Evolutionary conservation across 768 basidiomycete species (phyloP).

Genomic region (Pleurotus pulmonarius): DNA sequence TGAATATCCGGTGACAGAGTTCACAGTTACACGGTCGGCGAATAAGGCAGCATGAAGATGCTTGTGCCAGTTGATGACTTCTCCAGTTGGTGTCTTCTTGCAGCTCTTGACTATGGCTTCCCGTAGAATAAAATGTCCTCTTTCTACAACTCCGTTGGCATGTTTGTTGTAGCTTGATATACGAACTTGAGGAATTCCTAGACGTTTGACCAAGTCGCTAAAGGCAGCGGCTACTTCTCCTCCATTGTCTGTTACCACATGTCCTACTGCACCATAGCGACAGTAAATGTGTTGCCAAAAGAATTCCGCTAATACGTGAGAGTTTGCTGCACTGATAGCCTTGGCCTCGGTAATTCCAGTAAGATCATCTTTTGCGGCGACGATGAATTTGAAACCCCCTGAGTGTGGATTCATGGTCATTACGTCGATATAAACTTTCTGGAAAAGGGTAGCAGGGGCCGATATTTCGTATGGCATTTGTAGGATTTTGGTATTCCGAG

Average conservation of each 20-base stretch:
- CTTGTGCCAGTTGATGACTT: conserved; percentile 28
- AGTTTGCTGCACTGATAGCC: too few relatives aligned
- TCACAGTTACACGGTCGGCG: conserved; percentile 26
- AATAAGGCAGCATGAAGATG: conserved; percentile 22
- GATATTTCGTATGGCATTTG: too few relatives aligned
- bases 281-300: conserved; percentile 29
- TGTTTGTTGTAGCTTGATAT: conserved; percentile 31
- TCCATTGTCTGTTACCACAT: conserved; percentile 28
- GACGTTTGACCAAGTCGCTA: not conserved
- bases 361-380: too few relatives aligned
- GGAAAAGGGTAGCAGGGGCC: too few relatives aligned
- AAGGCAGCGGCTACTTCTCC: conserved; percentile 18
- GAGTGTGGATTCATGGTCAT: too few relatives aligned
- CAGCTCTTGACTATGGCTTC: conserved; percentile 20
- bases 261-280: conserved; percentile 22
- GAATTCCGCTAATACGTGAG: conserved; percentile 16
- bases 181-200: conserved; percentile 18
- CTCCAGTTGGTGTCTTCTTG: conserved; percentile 12
- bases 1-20: conserved; percentile 25
- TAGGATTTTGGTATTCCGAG: too few relatives aligned
- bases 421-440: too few relatives aligned
- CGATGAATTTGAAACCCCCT: too few relatives aligned
- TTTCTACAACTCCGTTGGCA: conserved; percentile 33
- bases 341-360: too few relatives aligned
- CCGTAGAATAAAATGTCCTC: conserved; percentile 25